These are phyloP conservation scores for Phytophthora palmivora DNA, from an alignment of 352 stramenopile species.

Conservation along the genomic window DNA sequence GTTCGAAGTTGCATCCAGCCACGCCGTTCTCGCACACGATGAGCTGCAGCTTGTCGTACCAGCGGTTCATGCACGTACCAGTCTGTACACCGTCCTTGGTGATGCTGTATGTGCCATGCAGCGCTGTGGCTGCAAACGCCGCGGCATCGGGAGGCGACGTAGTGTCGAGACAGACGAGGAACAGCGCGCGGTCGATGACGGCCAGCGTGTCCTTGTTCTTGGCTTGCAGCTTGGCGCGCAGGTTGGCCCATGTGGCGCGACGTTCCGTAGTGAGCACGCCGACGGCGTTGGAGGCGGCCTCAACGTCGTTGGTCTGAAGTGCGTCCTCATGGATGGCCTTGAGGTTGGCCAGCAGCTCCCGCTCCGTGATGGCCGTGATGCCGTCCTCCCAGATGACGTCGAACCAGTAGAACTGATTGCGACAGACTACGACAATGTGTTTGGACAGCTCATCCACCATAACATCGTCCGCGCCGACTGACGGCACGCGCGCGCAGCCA, in stretches of 20 bases:
- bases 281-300: conserved; percentile 71
- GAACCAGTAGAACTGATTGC: conserved; percentile 97
- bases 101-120: conserved; percentile 94
- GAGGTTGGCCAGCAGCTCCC: conserved; percentile 92
- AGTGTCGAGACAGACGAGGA: conserved; percentile 96
- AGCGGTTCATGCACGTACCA: conserved; percentile 96
- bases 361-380: conserved; percentile 89
- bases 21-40: conserved; percentile 95
- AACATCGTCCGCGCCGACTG: conserved; percentile 72
- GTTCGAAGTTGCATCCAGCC: conserved; percentile 97
- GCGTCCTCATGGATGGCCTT: conserved; percentile 91
- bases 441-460: conserved; percentile 84
- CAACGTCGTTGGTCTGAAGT: conserved; percentile 59
- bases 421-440: conserved; percentile 94
- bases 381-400: conserved; percentile 90
- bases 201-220: conserved; percentile 85
- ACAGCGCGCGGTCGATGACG: conserved; percentile 93
- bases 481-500: conserved; percentile 87
- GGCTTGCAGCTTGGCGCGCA: conserved; percentile 79
- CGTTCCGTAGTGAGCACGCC: conserved; percentile 94
- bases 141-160: conserved; percentile 81
- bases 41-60: conserved; percentile 98
- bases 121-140: conserved; percentile 82
- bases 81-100: conserved; percentile 71
- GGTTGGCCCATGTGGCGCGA: conserved; percentile 91